Percentiles rank a stretch among this genome's conserved stretches.
Conservation (phyloP, 2,329 filamentous ascomycete species). For the Aureobasidium subglaciale region DNA sequence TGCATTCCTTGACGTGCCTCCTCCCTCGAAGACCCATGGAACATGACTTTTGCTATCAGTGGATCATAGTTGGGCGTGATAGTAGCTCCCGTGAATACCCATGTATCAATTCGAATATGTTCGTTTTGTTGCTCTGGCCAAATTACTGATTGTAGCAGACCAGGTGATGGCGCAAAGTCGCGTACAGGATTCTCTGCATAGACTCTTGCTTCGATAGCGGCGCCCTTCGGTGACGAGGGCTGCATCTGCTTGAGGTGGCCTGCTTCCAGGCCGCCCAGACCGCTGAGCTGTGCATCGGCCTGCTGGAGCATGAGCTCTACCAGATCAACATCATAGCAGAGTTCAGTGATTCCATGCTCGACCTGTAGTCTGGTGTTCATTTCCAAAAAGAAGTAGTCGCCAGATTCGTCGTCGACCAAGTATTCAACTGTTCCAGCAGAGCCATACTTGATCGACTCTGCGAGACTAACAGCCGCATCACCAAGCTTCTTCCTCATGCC, state of each 20-base stretch:
- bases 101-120: conserved; percentile 54
- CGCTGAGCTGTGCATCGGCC: conserved; percentile 44
- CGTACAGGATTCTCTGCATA: conserved; percentile 54
- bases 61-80: conserved; percentile 54
- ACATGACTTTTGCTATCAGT: conserved; percentile 53
- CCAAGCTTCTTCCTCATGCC: conserved; percentile 55
- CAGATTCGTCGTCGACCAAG: conserved; percentile 75
- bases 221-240: conserved; percentile 36
- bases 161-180: conserved; percentile 53
- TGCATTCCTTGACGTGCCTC: conserved; percentile 41
- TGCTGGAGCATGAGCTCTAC: conserved; percentile 51
- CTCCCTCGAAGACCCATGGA: conserved; percentile 37
- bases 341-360: conserved; percentile 52
- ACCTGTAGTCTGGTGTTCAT: conserved; percentile 55
- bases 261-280: conserved; percentile 39
- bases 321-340: conserved; percentile 48
- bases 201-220: conserved; percentile 48
- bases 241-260: conserved; percentile 38
- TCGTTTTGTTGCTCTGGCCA: conserved; percentile 41
- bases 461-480: conserved; percentile 63
- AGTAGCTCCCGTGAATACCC: conserved; percentile 51
- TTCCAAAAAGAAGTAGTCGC: conserved; percentile 64
- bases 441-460: conserved; percentile 57
- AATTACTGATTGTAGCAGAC: conserved; percentile 49
- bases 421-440: conserved; percentile 87